Percentiles rank a stretch among this genome's conserved stretches.
Evolutionary conservation across 768 basidiomycete species (phyloP).

Genomic region (Pseudohyphozyma bogoriensis): DNA sequence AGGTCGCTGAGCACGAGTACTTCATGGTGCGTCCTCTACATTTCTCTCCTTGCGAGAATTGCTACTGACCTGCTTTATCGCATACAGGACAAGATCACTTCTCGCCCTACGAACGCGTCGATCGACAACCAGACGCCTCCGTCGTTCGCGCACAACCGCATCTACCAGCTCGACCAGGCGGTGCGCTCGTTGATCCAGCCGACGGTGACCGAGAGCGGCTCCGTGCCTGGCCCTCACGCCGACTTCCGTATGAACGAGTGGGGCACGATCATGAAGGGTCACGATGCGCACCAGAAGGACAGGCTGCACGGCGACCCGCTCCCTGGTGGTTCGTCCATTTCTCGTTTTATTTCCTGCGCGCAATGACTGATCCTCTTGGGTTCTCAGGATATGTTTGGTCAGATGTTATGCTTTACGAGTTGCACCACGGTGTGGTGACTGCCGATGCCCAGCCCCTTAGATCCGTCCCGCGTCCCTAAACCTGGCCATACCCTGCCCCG

Average conservation of each 20-base stretch:
- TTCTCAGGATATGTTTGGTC: conserved; percentile 15
- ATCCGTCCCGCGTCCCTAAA: background rate
- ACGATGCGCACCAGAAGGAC: conserved; percentile 29
- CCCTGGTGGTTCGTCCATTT: conserved; percentile 15
- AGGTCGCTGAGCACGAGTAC: conserved; percentile 31
- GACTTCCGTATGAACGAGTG: conserved; percentile 29
- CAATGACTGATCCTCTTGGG: background rate
- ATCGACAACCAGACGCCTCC: conserved; percentile 1
- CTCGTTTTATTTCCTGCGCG: background rate
- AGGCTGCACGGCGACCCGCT: conserved; percentile 31
- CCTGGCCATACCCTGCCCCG: background rate
- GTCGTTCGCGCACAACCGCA: conserved; percentile 26
- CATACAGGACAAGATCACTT: conserved; percentile 25
- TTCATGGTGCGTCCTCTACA: conserved; percentile 25
- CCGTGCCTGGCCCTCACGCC: conserved; percentile 6
- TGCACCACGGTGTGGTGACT: background rate
- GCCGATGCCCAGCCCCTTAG: background rate
- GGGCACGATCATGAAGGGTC: conserved; percentile 27
- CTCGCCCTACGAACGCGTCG: background rate
- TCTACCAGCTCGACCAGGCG: conserved; percentile 29
- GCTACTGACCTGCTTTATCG: background rate
- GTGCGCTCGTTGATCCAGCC: conserved; percentile 28
- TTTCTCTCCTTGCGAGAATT: background rate
- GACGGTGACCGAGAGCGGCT: background rate
- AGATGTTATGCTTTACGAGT: conserved; percentile 30